These are phyloP conservation scores for Hanseniaspora gamundiae DNA, from an alignment of 1,139 yeast genomes.

Conservation along the genomic window DNA sequence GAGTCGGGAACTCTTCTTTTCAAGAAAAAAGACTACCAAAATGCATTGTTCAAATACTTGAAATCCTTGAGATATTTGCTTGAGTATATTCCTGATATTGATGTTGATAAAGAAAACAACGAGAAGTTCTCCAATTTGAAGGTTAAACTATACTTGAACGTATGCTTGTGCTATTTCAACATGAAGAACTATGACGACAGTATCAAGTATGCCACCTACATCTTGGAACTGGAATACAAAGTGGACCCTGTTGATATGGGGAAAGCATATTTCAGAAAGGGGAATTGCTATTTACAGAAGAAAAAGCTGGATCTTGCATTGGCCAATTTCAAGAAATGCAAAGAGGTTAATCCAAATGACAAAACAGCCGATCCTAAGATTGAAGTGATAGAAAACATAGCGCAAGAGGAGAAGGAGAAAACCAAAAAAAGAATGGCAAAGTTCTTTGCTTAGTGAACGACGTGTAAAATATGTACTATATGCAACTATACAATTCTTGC, in stretches of 20 bases:
- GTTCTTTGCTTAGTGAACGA: conserved; percentile 30
- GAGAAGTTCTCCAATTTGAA: conserved; percentile 42
- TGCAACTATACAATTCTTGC: neutral
- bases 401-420: conserved; percentile 33
- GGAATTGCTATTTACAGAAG: conserved; percentile 34
- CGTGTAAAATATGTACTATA: neutral
- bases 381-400: conserved; percentile 27
- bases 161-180: conserved; percentile 42
- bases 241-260: conserved; percentile 37
- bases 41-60: conserved; percentile 47
- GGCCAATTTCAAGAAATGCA: conserved; percentile 34
- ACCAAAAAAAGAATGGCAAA: conserved; percentile 47
- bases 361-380: conserved; percentile 35
- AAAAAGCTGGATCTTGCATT: conserved; percentile 41
- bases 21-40: conserved; percentile 37
- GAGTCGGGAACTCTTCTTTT: conserved; percentile 52
- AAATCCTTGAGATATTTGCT: conserved; percentile 56
- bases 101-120: conserved; percentile 45
- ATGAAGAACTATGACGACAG: conserved; percentile 34
- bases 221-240: conserved; percentile 36
- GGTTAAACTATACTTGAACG: conserved; percentile 47
- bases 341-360: conserved; percentile 37
- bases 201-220: conserved; percentile 40
- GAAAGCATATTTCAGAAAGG: conserved; percentile 52
- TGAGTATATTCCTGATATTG: conserved; percentile 61